phyloP scores from a whole-genome alignment of 1,284 basidiomycete genomes.

The Tremellales sp. region DNA sequence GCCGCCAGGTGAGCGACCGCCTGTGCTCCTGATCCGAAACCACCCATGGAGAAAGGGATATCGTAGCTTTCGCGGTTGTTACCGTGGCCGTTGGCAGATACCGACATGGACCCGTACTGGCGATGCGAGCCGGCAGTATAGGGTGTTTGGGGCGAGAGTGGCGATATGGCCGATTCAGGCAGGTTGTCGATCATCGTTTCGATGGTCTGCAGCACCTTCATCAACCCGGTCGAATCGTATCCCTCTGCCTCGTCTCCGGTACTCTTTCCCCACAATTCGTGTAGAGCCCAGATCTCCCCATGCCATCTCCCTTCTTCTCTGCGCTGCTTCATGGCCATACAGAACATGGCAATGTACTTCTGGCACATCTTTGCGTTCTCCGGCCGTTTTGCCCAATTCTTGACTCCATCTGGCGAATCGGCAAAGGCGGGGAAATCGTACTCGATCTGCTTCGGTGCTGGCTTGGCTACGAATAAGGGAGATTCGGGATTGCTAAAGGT shows the following conservation, averaged over 20 bases:
- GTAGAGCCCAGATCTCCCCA: constrained; percentile 59
- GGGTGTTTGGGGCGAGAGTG: constrained; percentile 50
- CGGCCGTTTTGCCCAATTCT: constrained; percentile 55
- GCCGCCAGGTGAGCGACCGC: constrained; percentile 33
- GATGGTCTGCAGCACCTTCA: constrained; percentile 91
- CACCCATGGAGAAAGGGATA: constrained; percentile 34
- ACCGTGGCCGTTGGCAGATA: background rate
- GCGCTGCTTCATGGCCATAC: constrained; percentile 52
- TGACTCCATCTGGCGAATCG: constrained; percentile 62
- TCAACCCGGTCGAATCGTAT: constrained; percentile 61
- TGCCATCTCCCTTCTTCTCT: constrained; percentile 51
- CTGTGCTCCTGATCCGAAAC: constrained; percentile 23
- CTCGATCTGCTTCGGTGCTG: constrained; percentile 33
- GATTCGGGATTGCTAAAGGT: constrained; percentile 54
- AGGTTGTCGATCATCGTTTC: constrained; percentile 78
- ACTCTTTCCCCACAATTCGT: constrained; percentile 73
- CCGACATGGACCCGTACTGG: constrained; percentile 8
- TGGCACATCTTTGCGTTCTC: constrained; percentile 78
- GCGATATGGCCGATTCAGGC: constrained; percentile 62
- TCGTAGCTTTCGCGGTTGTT: constrained; percentile 25
- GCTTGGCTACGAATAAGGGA: constrained; percentile 55
- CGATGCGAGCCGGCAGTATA: constrained; percentile 29
- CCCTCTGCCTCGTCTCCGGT: constrained; percentile 58
- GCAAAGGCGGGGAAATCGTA: constrained; percentile 57
- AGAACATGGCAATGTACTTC: constrained; percentile 54